Base-by-base conservation (phyloP, 2,329 filamentous ascomycete genomes). In the Fusarium marasasianum region DNA sequence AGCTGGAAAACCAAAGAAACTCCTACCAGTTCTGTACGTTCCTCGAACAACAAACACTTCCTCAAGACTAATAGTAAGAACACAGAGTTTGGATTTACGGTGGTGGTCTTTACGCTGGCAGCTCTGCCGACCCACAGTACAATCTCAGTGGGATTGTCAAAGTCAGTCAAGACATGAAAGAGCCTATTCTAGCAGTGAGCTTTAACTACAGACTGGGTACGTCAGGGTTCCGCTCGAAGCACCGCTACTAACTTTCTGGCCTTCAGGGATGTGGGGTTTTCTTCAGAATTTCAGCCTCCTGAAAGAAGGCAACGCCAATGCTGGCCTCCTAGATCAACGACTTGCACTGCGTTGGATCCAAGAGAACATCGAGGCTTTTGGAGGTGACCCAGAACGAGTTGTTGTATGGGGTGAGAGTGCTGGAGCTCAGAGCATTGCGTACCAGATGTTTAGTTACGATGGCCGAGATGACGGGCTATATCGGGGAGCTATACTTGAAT, bases 401-500 rank as follows among this genome's bases (percentile, higher is more conserved):
- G 84, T 84, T 5, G 77, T 88, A n/a, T 88, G 84, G 86, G 88
- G 86, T 11, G 83, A 85, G 71, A 84, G 82, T 33, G 83, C 83
- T 24, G 84, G 83, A 4, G 83, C 83, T 1, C 81, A 84, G 61
- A 83, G 82, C 51, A 82, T 81, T 22, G 80, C 81, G 7, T 83
- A 83, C 55, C 90, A 91, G 33, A 81, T 90, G 29, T 84, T 88
- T 38, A 87, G 88, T 14, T 89, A 90, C 70, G 86, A 85, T 41
- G 89, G 89, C 1, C 82, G 87, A 37, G 84, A 91, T 59, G 88
- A 91, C 63, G 80, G 82, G 0, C 80, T 91, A 1, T 91, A 90
- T 75, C 84, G 85, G 8, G 86, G 80, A 13, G 89, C 85, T 5
- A 90, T 89, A 50, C 80, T 87, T 60, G 84, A 91, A 60, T 89